Conservation (phyloP, 2,329 filamentous ascomycete genomes). For the Phyllachora maydis region DNA sequence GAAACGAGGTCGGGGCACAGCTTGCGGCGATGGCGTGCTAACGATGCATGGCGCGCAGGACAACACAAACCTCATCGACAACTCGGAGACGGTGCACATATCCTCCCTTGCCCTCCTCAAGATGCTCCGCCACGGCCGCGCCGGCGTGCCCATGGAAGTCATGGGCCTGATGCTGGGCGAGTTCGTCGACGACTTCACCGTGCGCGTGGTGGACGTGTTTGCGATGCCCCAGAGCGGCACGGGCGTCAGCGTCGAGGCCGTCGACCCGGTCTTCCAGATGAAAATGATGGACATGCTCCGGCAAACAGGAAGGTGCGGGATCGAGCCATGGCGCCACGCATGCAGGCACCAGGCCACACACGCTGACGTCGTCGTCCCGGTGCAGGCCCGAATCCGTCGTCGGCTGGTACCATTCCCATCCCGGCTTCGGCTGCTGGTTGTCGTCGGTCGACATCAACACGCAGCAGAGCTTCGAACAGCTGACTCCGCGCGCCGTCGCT, state of each 20-base stretch:
- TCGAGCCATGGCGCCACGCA: neutral
- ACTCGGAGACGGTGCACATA: slow-evolving; percentile 98
- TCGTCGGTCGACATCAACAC: slow-evolving; percentile 99
- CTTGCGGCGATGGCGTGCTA: too few species aligned
- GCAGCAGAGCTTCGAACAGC: slow-evolving; percentile 98
- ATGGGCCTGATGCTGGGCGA: slow-evolving; percentile 99
- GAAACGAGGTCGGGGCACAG: too few species aligned
- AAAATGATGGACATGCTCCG: slow-evolving; percentile 99
- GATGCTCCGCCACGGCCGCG: slow-evolving; percentile 94
- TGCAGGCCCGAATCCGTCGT: slow-evolving; percentile 84
- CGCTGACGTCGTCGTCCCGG: neutral
- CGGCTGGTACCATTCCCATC: slow-evolving; percentile 99
- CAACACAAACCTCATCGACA: slow-evolving; percentile 82
- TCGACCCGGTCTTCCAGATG: slow-evolving; percentile 96
- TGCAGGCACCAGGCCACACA: slow-evolving; percentile 2
- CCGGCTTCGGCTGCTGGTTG: slow-evolving; percentile 97
- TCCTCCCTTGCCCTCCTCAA: slow-evolving; percentile 92
- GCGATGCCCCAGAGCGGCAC: slow-evolving; percentile 99
- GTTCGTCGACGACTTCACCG: slow-evolving; percentile 97
- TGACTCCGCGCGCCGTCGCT: slow-evolving; percentile 88
- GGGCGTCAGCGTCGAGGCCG: slow-evolving; percentile 92
- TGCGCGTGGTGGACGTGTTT: slow-evolving; percentile 95
- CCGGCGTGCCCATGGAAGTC: slow-evolving; percentile 98
- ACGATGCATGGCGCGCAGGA: slow-evolving; percentile 54
- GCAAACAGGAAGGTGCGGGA: slow-evolving; percentile 73